Evolutionary conservation across 495 filamentous ascomycete species (phyloP), one percentile per base, ranked within the genome.

Genomic region (Penicillium maclennaniae): DNA sequence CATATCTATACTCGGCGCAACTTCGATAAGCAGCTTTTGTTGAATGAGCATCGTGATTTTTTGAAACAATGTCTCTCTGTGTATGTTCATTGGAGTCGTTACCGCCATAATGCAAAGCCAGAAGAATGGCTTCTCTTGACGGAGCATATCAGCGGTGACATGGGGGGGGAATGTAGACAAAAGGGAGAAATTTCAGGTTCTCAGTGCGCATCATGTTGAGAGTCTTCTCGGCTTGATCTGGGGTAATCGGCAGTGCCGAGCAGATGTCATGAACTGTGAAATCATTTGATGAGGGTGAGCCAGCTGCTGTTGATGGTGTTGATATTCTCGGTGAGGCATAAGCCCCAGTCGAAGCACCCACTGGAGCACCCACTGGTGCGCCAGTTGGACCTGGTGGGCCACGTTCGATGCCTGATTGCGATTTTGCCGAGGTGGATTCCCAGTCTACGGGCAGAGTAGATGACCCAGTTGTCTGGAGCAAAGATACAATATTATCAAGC

Each of bases 71-170:
- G 47, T 51, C 1, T 68, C 59, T 41, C 77, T 75, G 41, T 71
- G 59, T 7, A 60, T 55, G 7, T 64, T 60, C 0, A 59, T 69
- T 43, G 51, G 65, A 6, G 63, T 69, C 0, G 62, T 45, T 1
- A 79, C 67, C 6, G 73, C 69, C 69, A 83, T 79, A 26, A 83
- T 81, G 51, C 71, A 76, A 21, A 79, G 68, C 74, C 80, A 81
- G 23, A 83, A 49, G 38, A 83, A 79, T 0, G 82, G 81, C 16
- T 73, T 68, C 28, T 69, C 51, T 31, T 69, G 60, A 25, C 67
- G 74, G 9, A 85, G 70, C 49, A 72, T 62, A 4, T 71, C 62
- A 5, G 78, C 73, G 0, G 75, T 82, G 23, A 74, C 62, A 51
- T 68, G 54, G 4, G 66, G 55, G 55, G 0, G 73, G 72, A 5